phyloP scores from a whole-genome alignment of 768 basidiomycete genomes.

The Rubroboletus pulcherrimus region DNA sequence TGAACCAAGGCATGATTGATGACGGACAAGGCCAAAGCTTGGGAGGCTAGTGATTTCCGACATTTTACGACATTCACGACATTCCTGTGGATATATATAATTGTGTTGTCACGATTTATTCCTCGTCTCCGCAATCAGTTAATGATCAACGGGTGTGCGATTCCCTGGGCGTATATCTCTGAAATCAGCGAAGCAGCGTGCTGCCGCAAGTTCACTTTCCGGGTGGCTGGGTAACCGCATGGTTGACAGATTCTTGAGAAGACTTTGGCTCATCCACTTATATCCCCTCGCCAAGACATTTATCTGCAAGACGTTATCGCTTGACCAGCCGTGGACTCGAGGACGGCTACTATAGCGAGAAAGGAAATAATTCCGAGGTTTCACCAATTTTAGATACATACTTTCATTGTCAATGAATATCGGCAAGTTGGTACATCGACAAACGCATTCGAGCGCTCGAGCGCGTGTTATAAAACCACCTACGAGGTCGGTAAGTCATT shows the following conservation, averaged over 20 bases:
- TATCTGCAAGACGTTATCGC: too few relatives aligned
- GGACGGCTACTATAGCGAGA: too few relatives aligned
- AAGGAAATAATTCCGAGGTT: too few relatives aligned
- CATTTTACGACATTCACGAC: not conserved
- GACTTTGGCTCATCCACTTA: too few relatives aligned
- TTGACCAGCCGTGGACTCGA: too few relatives aligned
- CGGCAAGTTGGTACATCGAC: not conserved
- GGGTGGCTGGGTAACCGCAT: too few relatives aligned
- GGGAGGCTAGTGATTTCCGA: not conserved
- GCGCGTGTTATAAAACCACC: not conserved
- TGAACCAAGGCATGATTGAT: slow-evolving; percentile 23
- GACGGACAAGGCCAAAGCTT: not conserved
- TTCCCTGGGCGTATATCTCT: not conserved
- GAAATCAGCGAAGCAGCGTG: not conserved
- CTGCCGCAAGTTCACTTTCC: too few relatives aligned
- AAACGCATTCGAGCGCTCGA: not conserved
- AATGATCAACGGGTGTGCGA: not conserved
- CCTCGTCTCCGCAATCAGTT: not conserved
- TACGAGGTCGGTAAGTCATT: not conserved
- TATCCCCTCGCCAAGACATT: too few relatives aligned
- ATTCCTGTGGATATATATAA: not conserved
- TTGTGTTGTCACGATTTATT: not conserved
- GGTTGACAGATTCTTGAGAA: too few relatives aligned
- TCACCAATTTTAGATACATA: not conserved
- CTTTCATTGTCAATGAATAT: not conserved